Percentiles rank a stretch among this genome's conserved stretches.
These are phyloP conservation scores for Truncatella angustata DNA, from an alignment of 2,329 filamentous ascomycete species.

Conservation along the genomic window DNA sequence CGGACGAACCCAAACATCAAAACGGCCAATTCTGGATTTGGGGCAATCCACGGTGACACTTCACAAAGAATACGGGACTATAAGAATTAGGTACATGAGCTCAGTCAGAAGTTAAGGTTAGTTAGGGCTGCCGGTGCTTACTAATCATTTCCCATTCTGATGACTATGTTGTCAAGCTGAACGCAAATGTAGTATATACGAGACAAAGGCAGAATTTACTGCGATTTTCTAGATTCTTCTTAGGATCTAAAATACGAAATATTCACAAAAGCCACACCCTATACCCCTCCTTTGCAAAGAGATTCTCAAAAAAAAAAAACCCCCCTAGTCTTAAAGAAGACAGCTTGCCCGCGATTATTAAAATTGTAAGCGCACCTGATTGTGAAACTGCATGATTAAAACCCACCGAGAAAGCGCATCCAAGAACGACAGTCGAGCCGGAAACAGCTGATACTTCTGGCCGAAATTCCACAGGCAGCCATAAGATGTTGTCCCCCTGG, in stretches of 20 bases:
- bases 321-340: too few species aligned
- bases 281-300: not conserved
- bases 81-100: not conserved
- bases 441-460: not conserved
- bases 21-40: not conserved
- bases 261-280: not conserved
- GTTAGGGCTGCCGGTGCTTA: not conserved
- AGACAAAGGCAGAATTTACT: not conserved
- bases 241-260: not conserved
- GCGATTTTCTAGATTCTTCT: not conserved
- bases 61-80: not conserved
- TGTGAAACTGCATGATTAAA: not conserved
- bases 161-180: not conserved
- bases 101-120: not conserved
- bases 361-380: not conserved
- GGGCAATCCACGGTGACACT: not conserved
- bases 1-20: not conserved
- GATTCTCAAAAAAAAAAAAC: not conserved
- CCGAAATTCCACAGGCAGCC: not conserved
- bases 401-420: not conserved
- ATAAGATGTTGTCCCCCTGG: not conserved
- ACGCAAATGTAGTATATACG: not conserved
- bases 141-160: not conserved
- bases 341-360: not conserved
- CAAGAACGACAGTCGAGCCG: not conserved